A percentile compares a stretch with the other conserved stretches of the same genome.
Conservation (phyloP, 1,284 basidiomycete genomes). For the Lignosus rhinocerotis region DNA sequence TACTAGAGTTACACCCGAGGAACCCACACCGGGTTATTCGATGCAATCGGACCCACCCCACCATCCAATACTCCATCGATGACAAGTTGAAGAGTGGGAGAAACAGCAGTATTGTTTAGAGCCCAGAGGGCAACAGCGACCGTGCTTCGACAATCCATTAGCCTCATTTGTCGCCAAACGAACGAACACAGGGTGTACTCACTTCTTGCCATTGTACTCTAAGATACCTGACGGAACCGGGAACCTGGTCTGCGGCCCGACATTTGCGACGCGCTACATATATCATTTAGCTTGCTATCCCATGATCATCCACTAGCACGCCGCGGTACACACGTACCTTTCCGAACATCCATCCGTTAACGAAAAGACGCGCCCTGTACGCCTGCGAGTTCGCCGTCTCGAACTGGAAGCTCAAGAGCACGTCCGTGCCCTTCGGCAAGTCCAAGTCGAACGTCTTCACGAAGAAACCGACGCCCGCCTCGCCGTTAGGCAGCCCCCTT, state of each 20-base stretch:
- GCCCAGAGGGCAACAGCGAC: slow-evolving; percentile 73
- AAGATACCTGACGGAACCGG: slow-evolving; percentile 75
- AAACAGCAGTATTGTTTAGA: slow-evolving; percentile 49
- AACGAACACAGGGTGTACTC: slow-evolving; percentile 26
- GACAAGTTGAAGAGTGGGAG: slow-evolving; percentile 54
- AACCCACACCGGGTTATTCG: slow-evolving; percentile 50
- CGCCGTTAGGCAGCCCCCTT: slow-evolving; percentile 54
- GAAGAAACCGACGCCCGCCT: slow-evolving; percentile 80
- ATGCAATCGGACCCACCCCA: slow-evolving; percentile 58
- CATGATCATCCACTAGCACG: not conserved
- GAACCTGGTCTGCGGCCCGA: slow-evolving; percentile 72
- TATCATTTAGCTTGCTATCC: not conserved
- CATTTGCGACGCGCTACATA: slow-evolving; percentile 32
- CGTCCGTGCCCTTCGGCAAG: slow-evolving; percentile 59
- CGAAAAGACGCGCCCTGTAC: slow-evolving; percentile 72
- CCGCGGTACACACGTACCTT: slow-evolving; percentile 51
- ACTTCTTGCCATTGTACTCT: slow-evolving; percentile 72
- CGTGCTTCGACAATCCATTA: slow-evolving; percentile 44
- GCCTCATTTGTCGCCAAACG: no score
- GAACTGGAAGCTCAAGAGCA: slow-evolving; percentile 69
- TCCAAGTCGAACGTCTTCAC: slow-evolving; percentile 70
- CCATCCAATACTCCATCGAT: slow-evolving; percentile 64
- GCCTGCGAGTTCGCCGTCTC: slow-evolving; percentile 40
- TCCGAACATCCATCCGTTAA: slow-evolving; percentile 87
- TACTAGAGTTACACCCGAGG: no score